Conservation (phyloP, 2,329 filamentous ascomycete genomes). For the Sclerotinia sclerotiorum region DNA sequence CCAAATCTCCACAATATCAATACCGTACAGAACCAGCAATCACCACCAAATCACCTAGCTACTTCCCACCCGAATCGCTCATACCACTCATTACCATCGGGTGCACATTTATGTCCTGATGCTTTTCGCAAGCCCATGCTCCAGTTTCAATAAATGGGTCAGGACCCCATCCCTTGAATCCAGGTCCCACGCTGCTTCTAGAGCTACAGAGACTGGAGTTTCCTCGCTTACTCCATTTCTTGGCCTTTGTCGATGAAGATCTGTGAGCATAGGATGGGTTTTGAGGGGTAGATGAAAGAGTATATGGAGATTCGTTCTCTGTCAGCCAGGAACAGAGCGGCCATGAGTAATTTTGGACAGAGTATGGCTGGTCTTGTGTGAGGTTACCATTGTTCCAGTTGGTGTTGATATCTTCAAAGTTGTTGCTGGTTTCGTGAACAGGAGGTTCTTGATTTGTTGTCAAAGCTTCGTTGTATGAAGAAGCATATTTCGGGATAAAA, state of each 20-base stretch:
- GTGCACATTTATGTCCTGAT: constrained; percentile 12
- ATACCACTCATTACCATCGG: constrained; percentile 30
- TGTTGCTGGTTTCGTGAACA: not conserved
- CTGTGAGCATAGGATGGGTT: constrained; percentile 4
- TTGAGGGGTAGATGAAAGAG: not conserved
- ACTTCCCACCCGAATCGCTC: not conserved
- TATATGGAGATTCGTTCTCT: not conserved
- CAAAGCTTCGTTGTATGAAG: not conserved
- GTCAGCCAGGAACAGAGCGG: constrained; percentile 5
- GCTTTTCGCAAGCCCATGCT: constrained; percentile 26
- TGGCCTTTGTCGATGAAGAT: constrained; percentile 22
- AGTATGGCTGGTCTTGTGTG: not conserved
- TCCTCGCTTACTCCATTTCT: constrained; percentile 30
- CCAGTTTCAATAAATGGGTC: constrained; percentile 27
- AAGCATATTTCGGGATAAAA: not conserved
- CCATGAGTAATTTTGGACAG: not conserved
- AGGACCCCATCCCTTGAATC: constrained; percentile 23
- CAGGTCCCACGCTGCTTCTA: constrained; percentile 23
- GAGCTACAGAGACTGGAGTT: constrained; percentile 27
- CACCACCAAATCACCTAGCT: not conserved
- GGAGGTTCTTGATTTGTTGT: no score
- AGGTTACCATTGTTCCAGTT: not conserved
- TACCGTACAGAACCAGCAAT: not conserved
- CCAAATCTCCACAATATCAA: no score
- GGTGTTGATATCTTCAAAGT: not conserved